Conservation (phyloP, 2,329 filamentous ascomycete genomes). For the Aspergillus glaucus region DNA sequence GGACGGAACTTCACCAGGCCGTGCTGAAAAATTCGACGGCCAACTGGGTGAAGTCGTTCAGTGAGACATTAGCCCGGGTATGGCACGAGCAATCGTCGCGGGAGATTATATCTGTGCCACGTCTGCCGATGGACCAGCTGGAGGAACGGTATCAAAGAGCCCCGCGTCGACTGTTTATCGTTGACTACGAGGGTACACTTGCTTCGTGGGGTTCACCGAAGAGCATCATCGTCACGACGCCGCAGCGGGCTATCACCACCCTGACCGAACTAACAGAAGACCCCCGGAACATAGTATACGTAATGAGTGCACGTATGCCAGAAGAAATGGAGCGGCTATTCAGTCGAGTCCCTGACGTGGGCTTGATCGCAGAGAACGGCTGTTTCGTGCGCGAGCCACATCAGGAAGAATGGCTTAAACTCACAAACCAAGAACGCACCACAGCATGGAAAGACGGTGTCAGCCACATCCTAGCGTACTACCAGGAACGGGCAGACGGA, state of each 20-base stretch:
- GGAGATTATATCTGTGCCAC: slow-evolving; percentile 78
- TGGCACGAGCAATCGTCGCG: slow-evolving; percentile 80
- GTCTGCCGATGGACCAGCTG: slow-evolving; percentile 64
- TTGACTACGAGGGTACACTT: slow-evolving; percentile 91
- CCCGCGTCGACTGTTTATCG: slow-evolving; percentile 69
- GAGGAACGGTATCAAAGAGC: slow-evolving; percentile 60
- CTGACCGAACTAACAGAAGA: slow-evolving; percentile 76
- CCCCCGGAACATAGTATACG: slow-evolving; percentile 76
- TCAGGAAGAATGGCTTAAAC: slow-evolving; percentile 65
- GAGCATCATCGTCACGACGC: slow-evolving; percentile 78
- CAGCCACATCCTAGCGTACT: slow-evolving; percentile 77
- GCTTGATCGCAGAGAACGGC: slow-evolving; percentile 90
- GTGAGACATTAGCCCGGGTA: slow-evolving; percentile 63
- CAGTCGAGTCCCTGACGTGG: slow-evolving; percentile 72
- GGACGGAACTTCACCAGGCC: slow-evolving; percentile 64
- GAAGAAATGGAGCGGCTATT: slow-evolving; percentile 86
- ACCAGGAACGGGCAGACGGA: slow-evolving; percentile 80
- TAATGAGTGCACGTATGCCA: slow-evolving; percentile 84
- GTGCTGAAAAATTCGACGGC: slow-evolving; percentile 77
- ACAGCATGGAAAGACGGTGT: slow-evolving; percentile 78
- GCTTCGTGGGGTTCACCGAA: slow-evolving; percentile 80
- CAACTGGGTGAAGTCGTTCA: slow-evolving; percentile 77
- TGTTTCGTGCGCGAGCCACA: slow-evolving; percentile 75
- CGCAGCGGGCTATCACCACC: slow-evolving; percentile 75
- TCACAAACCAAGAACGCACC: slow-evolving; percentile 66